Evolutionary conservation across 2,329 filamentous ascomycete species (phyloP).

Genomic region (Pseudonectria foliicola): DNA sequence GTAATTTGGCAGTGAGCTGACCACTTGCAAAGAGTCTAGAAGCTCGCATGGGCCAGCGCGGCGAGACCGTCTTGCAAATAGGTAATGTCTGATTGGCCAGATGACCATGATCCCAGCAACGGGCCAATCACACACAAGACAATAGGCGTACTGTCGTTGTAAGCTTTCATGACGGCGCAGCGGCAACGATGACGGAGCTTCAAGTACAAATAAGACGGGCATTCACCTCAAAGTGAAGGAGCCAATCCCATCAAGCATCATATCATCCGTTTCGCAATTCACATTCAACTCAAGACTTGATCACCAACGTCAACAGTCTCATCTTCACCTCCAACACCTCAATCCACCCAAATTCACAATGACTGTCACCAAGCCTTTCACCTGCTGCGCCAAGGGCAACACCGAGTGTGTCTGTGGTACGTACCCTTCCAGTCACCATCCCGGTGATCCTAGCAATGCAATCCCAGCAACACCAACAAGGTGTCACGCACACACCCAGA

Average conservation of each 20-base stretch:
- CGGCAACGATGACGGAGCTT: not conserved
- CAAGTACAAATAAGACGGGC: conserved; percentile 20
- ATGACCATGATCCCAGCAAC: fast-evolving
- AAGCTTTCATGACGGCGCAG: conserved; percentile 2
- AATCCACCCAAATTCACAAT: conserved; percentile 21
- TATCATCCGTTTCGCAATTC: conserved; percentile 3
- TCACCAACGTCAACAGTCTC: not conserved
- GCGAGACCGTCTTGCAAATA: conserved; percentile 15
- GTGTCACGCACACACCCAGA: too few relatives aligned
- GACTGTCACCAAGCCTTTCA: conserved; percentile 34
- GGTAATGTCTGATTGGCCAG: conserved; percentile 15
- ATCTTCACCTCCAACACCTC: not conserved
- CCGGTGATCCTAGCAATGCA: not conserved
- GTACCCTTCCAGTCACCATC: conserved; percentile 24
- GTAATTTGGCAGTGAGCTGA: conserved; percentile 1
- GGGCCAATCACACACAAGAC: conserved; percentile 7
- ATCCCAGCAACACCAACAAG: too few relatives aligned
- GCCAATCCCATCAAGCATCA: conserved; percentile 1
- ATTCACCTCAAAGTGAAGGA: conserved; percentile 2
- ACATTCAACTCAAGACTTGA: conserved; percentile 1
- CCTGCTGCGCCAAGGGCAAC: conserved; percentile 50
- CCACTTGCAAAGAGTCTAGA: too few relatives aligned
- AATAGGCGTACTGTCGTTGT: conserved; percentile 12
- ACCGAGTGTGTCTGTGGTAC: conserved; percentile 51
- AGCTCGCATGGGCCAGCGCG: conserved; percentile 6